Percentiles rank a stretch among this genome's conserved stretches.
Evolutionary conservation across 163 green algal genomes (phyloP).

Genomic region (Chlamydomonas reinhardtii): DNA sequence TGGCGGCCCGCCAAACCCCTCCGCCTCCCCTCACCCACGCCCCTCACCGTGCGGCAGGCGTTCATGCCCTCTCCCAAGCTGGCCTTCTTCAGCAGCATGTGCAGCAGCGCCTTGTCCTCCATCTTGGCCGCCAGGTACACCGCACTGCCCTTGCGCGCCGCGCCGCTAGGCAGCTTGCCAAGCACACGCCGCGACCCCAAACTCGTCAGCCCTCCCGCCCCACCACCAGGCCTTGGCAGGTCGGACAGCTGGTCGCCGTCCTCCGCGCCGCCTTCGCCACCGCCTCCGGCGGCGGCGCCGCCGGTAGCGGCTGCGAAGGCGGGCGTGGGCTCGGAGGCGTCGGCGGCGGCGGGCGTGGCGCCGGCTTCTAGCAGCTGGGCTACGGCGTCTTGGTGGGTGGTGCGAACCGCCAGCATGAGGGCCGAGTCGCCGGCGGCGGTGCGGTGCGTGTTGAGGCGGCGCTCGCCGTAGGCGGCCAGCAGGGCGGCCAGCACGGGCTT

Average conservation of each 20-base stretch:
- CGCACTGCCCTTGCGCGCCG: neutral
- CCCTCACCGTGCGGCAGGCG: neutral
- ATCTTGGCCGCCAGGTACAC: slow-evolving; percentile 28
- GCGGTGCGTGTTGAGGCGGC: slow-evolving; percentile 39
- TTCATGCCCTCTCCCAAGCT: neutral
- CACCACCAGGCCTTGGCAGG: no score
- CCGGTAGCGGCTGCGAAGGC: neutral
- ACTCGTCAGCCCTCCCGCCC: no score
- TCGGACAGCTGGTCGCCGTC: no score
- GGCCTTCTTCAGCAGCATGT: slow-evolving; percentile 14
- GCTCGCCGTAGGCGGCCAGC: slow-evolving; percentile 23
- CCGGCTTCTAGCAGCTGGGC: slow-evolving; percentile 16
- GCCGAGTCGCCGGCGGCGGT: slow-evolving; percentile 17
- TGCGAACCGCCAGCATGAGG: slow-evolving; percentile 14
- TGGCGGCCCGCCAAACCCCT: no score
- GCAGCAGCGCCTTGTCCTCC: slow-evolving; percentile 20
- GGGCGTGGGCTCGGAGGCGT: neutral
- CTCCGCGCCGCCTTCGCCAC: no score
- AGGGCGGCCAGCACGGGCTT: neutral
- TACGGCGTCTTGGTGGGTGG: neutral
- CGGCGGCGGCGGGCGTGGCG: slow-evolving; percentile 7
- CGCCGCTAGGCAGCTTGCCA: neutral
- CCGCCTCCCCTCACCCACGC: no score
- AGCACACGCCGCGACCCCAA: neutral
- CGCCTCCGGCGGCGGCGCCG: no score